Evolutionary conservation across 441 rosid species (phyloP).

Genomic region (Raphanus hybrid): DNA sequence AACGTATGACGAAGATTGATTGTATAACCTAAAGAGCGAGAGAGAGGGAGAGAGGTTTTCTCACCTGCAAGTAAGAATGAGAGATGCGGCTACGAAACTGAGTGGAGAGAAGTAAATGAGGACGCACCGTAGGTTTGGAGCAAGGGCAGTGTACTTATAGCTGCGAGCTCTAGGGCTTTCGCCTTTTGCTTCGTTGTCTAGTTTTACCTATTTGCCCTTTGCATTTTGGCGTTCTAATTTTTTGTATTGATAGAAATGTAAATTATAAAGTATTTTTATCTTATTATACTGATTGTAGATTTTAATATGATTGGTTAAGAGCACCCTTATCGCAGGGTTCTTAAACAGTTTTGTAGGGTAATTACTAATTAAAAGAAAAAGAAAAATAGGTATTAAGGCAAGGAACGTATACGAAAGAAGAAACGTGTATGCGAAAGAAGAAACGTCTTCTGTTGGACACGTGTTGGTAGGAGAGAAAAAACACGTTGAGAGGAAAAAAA

Average conservation of each 20-base stretch:
- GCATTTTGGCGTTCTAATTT: neutral
- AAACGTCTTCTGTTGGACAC: no score
- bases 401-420: no score
- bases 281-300: no score
- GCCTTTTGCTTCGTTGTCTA: neutral
- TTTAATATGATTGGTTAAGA: neutral
- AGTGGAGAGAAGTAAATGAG: neutral
- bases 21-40: neutral
- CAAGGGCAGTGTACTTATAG: constrained; percentile 21
- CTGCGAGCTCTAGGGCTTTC: constrained; percentile 34
- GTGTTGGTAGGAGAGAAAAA: no score
- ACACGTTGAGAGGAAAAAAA: no score
- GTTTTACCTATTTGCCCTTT: constrained; percentile 33
- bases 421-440: no score
- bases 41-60: neutral
- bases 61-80: constrained; percentile 38
- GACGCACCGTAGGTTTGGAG: neutral
- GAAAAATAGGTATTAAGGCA: no score
- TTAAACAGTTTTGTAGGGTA: no score
- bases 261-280: neutral
- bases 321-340: no score
- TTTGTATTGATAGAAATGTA: neutral
- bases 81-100: constrained; percentile 36
- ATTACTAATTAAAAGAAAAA: no score
- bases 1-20: neutral